Evolutionary conservation across 768 basidiomycete species (phyloP), one percentile per base, ranked within the genome.

Genomic region (Kondoa subrosea): DNA sequence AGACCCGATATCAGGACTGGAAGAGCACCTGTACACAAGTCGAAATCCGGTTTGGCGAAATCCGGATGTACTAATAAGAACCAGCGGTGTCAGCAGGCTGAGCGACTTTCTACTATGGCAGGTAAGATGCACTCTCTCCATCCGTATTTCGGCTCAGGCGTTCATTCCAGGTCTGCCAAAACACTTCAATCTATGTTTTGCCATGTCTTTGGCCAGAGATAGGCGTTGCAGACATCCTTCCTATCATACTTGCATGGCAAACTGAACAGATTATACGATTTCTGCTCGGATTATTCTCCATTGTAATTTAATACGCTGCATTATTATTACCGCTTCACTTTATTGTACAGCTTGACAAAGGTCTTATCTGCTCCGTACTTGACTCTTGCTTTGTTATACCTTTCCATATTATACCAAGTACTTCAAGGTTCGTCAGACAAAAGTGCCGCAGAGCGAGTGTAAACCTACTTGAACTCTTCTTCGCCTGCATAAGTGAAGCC

Each of bases 71-170:
- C 82, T 97, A 64, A 80, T 99, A 26, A 83, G 95, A 56, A 95
- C 92, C 0, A 91, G 89, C 64, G 90, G 91, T 14, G 95, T 93
- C 3, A 86, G 83, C 68, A 82, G 91, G 2, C 78, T 95, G 27
- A 90, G 88, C 73, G 90, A 95, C 72, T 99, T 85, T 75, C 76
- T 96, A 75, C 83, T 92, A 17, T 99, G 93, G 95, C 95, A 99
- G 87, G 92, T 88, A 67, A 68, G 84, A 78, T 2, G 1, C 16
- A 50, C 15, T 12, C 34, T 14, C 12, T 50, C 15, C 14, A 4
- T 56, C 27, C 8, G 29, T 30, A 3, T 29, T n/a, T 30, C 34
- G 29, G 21, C 25, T 32, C 4, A 56, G 12, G n/a, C 12, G 40
- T 26, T 27, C 16, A 1, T 29, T 14, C 1, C 73, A 95, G 89